phyloP scores from a whole-genome alignment of 1,284 basidiomycete species.

The Amylostereum areolatum region DNA sequence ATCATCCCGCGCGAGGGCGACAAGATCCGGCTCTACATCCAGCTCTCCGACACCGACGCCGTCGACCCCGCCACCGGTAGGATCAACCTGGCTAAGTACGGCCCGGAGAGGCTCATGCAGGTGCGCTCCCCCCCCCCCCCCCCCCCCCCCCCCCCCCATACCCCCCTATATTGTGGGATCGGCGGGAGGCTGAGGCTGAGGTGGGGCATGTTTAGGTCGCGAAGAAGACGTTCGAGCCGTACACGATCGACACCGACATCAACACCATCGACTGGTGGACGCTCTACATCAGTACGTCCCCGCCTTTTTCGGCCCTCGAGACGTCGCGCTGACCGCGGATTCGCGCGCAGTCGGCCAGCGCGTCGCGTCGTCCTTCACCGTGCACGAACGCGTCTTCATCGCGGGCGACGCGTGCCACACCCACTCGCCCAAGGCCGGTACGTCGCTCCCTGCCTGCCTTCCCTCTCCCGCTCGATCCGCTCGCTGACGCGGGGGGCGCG shows the following conservation, averaged over 20 bases:
- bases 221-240: constrained; percentile 64
- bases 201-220: constrained; percentile 47
- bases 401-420: constrained; percentile 82
- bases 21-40: constrained; percentile 70
- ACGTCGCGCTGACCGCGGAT: no score
- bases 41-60: constrained; percentile 50
- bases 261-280: constrained; percentile 76
- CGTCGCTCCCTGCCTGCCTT: not conserved
- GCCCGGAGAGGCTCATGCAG: constrained; percentile 56
- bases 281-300: constrained; percentile 49
- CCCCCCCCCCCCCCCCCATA: no score
- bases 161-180: no score
- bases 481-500: no score
- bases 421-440: constrained; percentile 67
- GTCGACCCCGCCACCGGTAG: constrained; percentile 45
- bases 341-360: constrained; percentile 62
- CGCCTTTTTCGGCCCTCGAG: not conserved
- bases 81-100: constrained; percentile 56
- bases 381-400: constrained; percentile 71
- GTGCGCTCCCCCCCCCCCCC: constrained; percentile 23
- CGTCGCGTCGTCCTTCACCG: constrained; percentile 64
- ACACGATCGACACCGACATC: constrained; percentile 45
- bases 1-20: constrained; percentile 74
- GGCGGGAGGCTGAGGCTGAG: no score
- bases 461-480: no score